phyloP scores from a whole-genome alignment of 257 asterid genomes.

The Euphrasia confusa region DNA sequence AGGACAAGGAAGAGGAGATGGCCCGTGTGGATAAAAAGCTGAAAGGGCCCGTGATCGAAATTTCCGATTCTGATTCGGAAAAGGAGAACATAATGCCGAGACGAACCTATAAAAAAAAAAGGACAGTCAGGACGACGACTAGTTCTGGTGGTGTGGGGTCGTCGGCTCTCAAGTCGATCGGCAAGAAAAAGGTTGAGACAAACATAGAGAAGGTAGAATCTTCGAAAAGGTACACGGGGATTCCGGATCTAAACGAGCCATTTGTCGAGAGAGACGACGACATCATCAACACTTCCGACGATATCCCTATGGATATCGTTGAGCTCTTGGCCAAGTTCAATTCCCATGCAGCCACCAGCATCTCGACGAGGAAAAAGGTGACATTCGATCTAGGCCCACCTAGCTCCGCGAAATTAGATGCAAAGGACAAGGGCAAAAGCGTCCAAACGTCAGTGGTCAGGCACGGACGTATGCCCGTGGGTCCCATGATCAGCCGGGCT shows the following conservation, averaged over 20 bases:
- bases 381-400: slow-evolving; percentile 34
- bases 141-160: slow-evolving; percentile 23
- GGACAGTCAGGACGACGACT: slow-evolving; percentile 18
- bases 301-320: slow-evolving; percentile 77
- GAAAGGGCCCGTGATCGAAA: slow-evolving; percentile 29
- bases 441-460: slow-evolving; percentile 21
- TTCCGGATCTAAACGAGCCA: slow-evolving; percentile 50
- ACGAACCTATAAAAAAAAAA: slow-evolving; percentile 25
- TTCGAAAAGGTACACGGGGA: slow-evolving; percentile 24
- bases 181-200: slow-evolving; percentile 34
- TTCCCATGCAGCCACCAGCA: no score
- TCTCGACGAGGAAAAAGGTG: slow-evolving; percentile 29
- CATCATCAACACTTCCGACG: slow-evolving; percentile 40
- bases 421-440: slow-evolving; percentile 29
- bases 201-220: slow-evolving; percentile 20
- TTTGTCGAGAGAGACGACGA: slow-evolving; percentile 11
- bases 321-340: slow-evolving; percentile 73
- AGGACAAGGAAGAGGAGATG: slow-evolving; percentile 26
- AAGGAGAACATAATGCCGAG: slow-evolving; percentile 21
- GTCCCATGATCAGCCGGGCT: slow-evolving; percentile 26
- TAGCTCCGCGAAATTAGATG: slow-evolving; percentile 14
- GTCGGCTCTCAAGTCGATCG: slow-evolving; percentile 23
- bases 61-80: slow-evolving; percentile 32
- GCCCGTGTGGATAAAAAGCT: slow-evolving; percentile 23
- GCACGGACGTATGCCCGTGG: slow-evolving; percentile 27